Evolutionary conservation across 495 filamentous ascomycete species (phyloP).

Genomic region (Pseudoneurospora amorphoporcata): DNA sequence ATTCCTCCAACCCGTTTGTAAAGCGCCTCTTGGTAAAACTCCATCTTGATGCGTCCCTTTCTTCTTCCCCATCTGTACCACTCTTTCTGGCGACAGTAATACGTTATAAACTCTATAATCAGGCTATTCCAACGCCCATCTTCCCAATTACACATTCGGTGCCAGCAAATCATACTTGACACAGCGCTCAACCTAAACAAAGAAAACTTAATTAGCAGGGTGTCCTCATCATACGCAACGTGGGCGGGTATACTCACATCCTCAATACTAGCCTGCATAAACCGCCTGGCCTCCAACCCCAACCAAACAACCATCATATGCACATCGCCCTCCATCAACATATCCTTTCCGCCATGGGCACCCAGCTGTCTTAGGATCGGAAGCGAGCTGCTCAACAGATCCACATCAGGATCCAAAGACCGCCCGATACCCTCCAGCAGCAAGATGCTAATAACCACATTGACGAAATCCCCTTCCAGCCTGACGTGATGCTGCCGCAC

Average conservation of each 20-base stretch:
- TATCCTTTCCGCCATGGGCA: slow-evolving; percentile 57
- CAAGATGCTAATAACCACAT: slow-evolving; percentile 92
- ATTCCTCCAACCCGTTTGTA: background rate
- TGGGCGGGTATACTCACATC: slow-evolving; percentile 46
- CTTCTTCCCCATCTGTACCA: background rate
- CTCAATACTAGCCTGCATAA: slow-evolving; percentile 79
- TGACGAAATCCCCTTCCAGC: slow-evolving; percentile 96
- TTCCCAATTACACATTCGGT: slow-evolving; percentile 55
- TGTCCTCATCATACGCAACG: background rate
- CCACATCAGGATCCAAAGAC: slow-evolving; percentile 72
- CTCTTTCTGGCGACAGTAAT: background rate
- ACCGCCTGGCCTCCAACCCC: slow-evolving; percentile 77
- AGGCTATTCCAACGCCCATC: background rate
- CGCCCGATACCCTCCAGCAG: slow-evolving; percentile 92
- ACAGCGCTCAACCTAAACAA: slow-evolving; percentile 52
- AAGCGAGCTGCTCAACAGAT: slow-evolving; percentile 76
- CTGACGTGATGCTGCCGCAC: slow-evolving; percentile 89
- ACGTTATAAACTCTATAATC: background rate
- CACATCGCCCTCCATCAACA: slow-evolving; percentile 64
- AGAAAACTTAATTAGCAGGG: slow-evolving; percentile 12
- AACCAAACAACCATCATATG: slow-evolving; percentile 95
- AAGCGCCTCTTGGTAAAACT: background rate
- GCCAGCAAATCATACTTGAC: slow-evolving; percentile 77
- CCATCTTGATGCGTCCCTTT: background rate
- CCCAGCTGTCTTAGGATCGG: slow-evolving; percentile 88